Evolutionary conservation across 805 yeast genomes (phyloP), one percentile per base, ranked within the genome.

Genomic region (Pichia cephalocereana): DNA sequence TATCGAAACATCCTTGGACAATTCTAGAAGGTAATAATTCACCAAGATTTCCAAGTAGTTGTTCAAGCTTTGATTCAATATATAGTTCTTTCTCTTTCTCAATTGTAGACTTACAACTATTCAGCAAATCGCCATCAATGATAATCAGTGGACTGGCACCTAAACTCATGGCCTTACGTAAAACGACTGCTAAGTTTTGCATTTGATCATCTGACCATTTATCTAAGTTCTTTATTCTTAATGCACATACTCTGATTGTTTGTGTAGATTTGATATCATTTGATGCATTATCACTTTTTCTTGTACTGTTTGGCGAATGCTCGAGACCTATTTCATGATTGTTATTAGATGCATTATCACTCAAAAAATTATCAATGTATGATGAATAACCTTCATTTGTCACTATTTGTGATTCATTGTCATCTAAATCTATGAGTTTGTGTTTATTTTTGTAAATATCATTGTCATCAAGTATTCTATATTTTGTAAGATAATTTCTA

Each of bases 141-240:
- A 87, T 67, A 36, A 87, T 71, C 0, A 89, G 66, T 0, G 96
- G 95, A 14, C 83, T 77, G 1, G 85, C 77, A 0, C 97, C 97
- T 26, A 53, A 43, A 18, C 48, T 46, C 39, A 52, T 41, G 8
- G 48, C 51, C 9, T 51, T 52, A 17, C 38, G 18, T 2, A 52
- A 31, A 12, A 52, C 53, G 7, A 41, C 18, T 4, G 52, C 50
- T 15, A 52, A 31, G 11, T 40, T 32, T 15, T 27, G 31, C 7
- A 50, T 34, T 23, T 32, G 44, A 4, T 30, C 23, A 6, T 32
- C 37, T 26, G 47, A 44, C 54, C 54, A 48, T 18, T 14, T 11
- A 36, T 46, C 34, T 15, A 85, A 64, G 46, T 66, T 63, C 27
- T 76, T 66, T 40, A 83, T 67, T 55, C 77, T 75, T 55, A 83